Base-by-base conservation (phyloP, 1,284 basidiomycete species). In the Ustilago hordei region DNA sequence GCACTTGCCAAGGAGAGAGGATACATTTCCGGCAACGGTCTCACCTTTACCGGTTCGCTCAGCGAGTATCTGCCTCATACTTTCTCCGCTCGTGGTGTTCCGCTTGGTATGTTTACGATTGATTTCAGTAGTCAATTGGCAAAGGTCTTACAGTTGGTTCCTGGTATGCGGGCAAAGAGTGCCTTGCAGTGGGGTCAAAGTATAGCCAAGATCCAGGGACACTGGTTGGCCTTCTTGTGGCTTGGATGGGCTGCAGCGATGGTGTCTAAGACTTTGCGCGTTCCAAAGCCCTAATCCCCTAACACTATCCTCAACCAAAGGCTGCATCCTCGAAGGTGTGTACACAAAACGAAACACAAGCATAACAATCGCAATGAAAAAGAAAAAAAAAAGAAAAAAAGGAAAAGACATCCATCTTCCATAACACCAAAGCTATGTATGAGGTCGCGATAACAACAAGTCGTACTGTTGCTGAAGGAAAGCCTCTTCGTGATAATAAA, bases 181-280 rank as follows among this genome's bases (percentile, higher is more conserved):
- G 62, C 70, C 0, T 39, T 28, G 0, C 38, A 70, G n/a, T 56
- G 61, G 48, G 65, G 73, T 2, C 59, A 75, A 19, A 19, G 47
- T 8, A 31, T 79, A 31, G 79, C 66, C 1, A 68, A 57, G 47
- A 17, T 82, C 0, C 64, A 79, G 53, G 75, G 84, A 28, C 84
- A 85, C 55, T 82, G 64, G 57, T 45, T 85, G 32, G 71, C 77
- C 6, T 59, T 86, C 23, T 39, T 85, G 28, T 86, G 80, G 79
- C 52, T 74, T 12, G 72, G 64, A 31, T 86, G 84, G 84, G 77
- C 80, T 3, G 78, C 79, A 36, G 79, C 81, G 2, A 81, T 86
- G 82, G 78, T 86, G 19, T 78, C 74, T 60, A 86, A 86, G 73
- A 86, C 84, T 34, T 67, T 86, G 56, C 61, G 81, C 4, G 78